Conservation (phyloP, 345 rosid genomes). For the Murraya koenigii region DNA sequence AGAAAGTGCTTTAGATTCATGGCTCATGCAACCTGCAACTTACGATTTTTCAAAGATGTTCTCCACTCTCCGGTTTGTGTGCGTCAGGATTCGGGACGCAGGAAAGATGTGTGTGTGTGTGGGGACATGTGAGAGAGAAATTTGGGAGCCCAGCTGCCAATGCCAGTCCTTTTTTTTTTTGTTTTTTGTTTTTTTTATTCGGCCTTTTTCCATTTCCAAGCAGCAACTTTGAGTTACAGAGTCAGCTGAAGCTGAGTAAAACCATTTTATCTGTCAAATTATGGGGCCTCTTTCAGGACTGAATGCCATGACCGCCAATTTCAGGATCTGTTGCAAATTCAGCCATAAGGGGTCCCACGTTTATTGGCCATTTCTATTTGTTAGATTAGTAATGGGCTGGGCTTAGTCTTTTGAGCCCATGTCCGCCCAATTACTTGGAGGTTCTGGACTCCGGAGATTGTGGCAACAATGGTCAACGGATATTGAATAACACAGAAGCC, state of each 20-base stretch:
- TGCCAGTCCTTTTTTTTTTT: neutral
- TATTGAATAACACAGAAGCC: neutral
- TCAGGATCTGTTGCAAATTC: neutral
- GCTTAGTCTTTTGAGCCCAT: neutral
- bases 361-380: neutral
- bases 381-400: neutral
- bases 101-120: neutral
- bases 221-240: neutral
- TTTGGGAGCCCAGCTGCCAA: neutral
- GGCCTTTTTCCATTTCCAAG: neutral
- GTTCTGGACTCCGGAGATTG: neutral
- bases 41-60: too few relatives aligned
- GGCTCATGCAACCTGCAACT: neutral
- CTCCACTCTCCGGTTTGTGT: neutral
- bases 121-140: slow-evolving; percentile 1
- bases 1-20: neutral
- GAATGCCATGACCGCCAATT: slow-evolving; percentile 13
- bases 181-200: too few relatives aligned
- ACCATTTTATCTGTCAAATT: slow-evolving; percentile 3
- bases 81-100: neutral
- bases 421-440: neutral
- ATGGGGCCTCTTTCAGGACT: slow-evolving; percentile 17
- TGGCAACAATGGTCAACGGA: neutral
- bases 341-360: slow-evolving; percentile 4
- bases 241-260: neutral